These are phyloP conservation scores for Leishmania mexicana DNA, from an alignment of 208 protist genomes.

Conservation along the genomic window DNA sequence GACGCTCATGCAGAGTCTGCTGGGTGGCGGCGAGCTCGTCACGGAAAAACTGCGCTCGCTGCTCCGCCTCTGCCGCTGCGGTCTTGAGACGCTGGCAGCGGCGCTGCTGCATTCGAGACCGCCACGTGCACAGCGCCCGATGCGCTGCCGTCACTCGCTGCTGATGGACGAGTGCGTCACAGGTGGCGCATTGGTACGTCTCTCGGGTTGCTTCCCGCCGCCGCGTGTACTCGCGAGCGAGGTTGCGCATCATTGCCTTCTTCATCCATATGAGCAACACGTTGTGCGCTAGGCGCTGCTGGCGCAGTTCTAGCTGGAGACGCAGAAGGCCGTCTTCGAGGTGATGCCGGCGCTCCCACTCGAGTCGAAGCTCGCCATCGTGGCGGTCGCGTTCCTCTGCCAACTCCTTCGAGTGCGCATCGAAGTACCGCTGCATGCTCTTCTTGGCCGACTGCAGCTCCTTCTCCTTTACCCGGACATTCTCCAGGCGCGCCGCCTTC, in stretches of 20 bases:
- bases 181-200: conserved; percentile 7
- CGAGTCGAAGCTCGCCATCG: conserved; percentile 19
- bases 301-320: not conserved
- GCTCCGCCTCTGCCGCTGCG: conserved; percentile 14
- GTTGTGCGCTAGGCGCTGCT: conserved; percentile 7
- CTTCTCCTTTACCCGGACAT: conserved; percentile 38
- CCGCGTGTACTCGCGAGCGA: conserved; percentile 12
- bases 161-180: conserved; percentile 14
- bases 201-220: conserved; percentile 8
- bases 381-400: conserved; percentile 26
- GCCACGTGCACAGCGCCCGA: conserved; percentile 11
- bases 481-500: conserved; percentile 25
- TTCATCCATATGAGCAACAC: conserved; percentile 31
- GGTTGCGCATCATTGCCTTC: conserved; percentile 30
- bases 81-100: not conserved
- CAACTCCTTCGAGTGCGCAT: conserved; percentile 38
- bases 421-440: conserved; percentile 65
- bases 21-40: conserved; percentile 25
- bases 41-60: conserved; percentile 29
- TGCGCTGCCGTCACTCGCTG: not conserved
- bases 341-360: conserved; percentile 31
- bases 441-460: conserved; percentile 43
- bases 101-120: conserved; percentile 12
- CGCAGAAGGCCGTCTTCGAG: conserved; percentile 17
- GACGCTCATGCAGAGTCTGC: conserved; percentile 14